Evolutionary conservation across 1,139 yeast genomes (phyloP).

Genomic region (Hansenula anomala): DNA sequence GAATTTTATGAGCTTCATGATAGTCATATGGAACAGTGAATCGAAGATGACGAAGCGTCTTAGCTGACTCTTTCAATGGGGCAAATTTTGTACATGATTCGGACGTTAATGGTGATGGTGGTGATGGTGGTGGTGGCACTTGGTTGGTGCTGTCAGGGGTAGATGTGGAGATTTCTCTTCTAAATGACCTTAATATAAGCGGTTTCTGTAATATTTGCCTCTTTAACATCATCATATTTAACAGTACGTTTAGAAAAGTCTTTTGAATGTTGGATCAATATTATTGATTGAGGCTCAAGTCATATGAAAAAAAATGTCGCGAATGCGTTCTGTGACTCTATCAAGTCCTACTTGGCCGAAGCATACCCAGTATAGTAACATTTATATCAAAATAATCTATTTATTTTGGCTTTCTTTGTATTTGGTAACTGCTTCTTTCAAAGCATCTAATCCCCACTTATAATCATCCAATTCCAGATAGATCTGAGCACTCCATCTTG

Average conservation of each 20-base stretch:
- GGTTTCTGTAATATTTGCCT: too few species aligned
- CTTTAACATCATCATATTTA: too few species aligned
- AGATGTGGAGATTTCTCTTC: neutral
- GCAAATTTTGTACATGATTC: slow-evolving; percentile 13
- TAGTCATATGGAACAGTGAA: slow-evolving; percentile 54
- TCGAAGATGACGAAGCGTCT: slow-evolving; percentile 55
- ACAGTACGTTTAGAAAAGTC: too few species aligned
- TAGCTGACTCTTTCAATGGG: slow-evolving; percentile 28
- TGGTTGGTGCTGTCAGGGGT: neutral
- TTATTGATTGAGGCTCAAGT: too few species aligned
- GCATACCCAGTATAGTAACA: too few species aligned
- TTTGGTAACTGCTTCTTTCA: slow-evolving; percentile 11
- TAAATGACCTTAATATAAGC: too few species aligned
- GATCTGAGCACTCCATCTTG: slow-evolving; percentile 56
- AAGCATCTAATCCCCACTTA: neutral
- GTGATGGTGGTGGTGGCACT: neutral
- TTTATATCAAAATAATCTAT: too few species aligned
- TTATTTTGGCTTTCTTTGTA: neutral
- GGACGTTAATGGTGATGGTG: neutral
- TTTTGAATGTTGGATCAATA: too few species aligned
- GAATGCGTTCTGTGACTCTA: too few species aligned
- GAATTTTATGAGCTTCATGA: slow-evolving; percentile 55
- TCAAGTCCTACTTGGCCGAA: too few species aligned
- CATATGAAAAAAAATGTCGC: too few species aligned
- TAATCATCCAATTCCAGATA: slow-evolving; percentile 54